These are phyloP conservation scores for Gynandropsis gynandra DNA, from an alignment of 345 rosid genomes.

Conservation along the genomic window DNA sequence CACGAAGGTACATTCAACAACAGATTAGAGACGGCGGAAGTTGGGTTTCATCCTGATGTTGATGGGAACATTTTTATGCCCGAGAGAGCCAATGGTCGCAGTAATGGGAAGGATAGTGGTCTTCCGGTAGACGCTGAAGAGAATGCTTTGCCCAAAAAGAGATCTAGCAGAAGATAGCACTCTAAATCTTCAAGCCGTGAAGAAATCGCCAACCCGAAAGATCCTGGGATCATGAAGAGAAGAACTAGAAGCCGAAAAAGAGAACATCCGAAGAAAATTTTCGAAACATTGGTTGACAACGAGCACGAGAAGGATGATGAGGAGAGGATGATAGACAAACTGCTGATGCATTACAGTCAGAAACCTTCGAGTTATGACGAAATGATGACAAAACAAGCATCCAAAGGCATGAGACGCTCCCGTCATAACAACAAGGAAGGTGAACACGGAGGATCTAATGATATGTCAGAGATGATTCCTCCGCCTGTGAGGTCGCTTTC, in stretches of 20 bases:
- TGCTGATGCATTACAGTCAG: conserved; percentile 80
- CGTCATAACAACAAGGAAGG: too few relatives aligned
- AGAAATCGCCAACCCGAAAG: conserved; percentile 32
- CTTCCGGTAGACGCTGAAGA: too few relatives aligned
- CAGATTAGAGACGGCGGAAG: too few relatives aligned
- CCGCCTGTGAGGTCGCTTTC: conserved; percentile 55
- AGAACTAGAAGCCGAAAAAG: conserved; percentile 56
- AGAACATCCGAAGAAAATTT: conserved; percentile 54
- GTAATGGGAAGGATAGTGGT: conserved; percentile 25
- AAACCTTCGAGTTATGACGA: conserved; percentile 57
- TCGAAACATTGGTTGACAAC: conserved; percentile 62
- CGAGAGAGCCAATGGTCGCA: conserved; percentile 22
- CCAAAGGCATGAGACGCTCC: conserved; percentile 45
- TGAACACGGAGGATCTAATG: conserved; percentile 29
- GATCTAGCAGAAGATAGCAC: conserved; percentile 56
- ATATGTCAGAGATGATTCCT: conserved; percentile 26
- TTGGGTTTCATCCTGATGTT: too few relatives aligned
- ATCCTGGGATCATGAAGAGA: conserved; percentile 30
- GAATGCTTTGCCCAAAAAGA: conserved; percentile 41
- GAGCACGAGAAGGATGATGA: conserved; percentile 45
- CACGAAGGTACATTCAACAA: too few relatives aligned
- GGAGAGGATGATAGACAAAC: conserved; percentile 79
- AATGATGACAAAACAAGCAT: conserved; percentile 34
- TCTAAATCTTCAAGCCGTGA: conserved; percentile 32
- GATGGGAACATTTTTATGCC: conserved; percentile 24